Evolutionary conservation across 2,329 filamentous ascomycete genomes (phyloP).

Genomic region (Aspergillus udagawae): DNA sequence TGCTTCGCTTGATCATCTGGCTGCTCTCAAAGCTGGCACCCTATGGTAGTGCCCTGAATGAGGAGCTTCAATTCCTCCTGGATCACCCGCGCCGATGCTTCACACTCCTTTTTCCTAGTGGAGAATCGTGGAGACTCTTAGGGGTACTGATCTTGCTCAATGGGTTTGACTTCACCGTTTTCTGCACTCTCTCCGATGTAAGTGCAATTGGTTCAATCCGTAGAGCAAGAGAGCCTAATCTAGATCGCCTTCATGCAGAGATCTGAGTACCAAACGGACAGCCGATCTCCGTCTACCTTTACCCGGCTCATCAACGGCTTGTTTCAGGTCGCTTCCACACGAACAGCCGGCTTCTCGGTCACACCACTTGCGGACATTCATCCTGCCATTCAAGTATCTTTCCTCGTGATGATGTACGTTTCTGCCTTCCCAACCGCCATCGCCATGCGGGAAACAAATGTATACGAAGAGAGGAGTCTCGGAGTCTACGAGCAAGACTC

Average conservation of each 20-base stretch:
- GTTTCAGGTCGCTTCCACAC: constrained; percentile 83
- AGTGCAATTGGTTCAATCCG: constrained; percentile 30
- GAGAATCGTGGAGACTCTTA: constrained; percentile 90
- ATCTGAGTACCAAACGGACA: not conserved
- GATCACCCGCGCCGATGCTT: constrained; percentile 94
- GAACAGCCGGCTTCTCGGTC: constrained; percentile 84
- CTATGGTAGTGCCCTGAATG: constrained; percentile 65
- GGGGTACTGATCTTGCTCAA: constrained; percentile 77
- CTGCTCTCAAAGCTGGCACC: constrained; percentile 63
- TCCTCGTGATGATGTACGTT: constrained; percentile 99
- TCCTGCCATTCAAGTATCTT: constrained; percentile 89
- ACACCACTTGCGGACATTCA: constrained; percentile 74
- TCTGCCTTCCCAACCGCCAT: constrained; percentile 96
- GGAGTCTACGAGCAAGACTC: constrained; percentile 53
- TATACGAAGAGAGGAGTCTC: constrained; percentile 77
- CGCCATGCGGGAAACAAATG: constrained; percentile 85
- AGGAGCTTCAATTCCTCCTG: constrained; percentile 81
- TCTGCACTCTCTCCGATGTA: constrained; percentile 75
- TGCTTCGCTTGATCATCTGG: constrained; percentile 92
- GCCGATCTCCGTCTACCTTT: not conserved
- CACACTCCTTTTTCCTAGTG: constrained; percentile 81
- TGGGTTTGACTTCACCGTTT: constrained; percentile 76
- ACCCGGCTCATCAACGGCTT: constrained; percentile 76
- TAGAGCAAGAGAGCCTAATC: not conserved
- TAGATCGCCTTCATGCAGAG: not conserved